Conservation (phyloP, 1,284 basidiomycete species). For the Paramarasmius palmivorus region DNA sequence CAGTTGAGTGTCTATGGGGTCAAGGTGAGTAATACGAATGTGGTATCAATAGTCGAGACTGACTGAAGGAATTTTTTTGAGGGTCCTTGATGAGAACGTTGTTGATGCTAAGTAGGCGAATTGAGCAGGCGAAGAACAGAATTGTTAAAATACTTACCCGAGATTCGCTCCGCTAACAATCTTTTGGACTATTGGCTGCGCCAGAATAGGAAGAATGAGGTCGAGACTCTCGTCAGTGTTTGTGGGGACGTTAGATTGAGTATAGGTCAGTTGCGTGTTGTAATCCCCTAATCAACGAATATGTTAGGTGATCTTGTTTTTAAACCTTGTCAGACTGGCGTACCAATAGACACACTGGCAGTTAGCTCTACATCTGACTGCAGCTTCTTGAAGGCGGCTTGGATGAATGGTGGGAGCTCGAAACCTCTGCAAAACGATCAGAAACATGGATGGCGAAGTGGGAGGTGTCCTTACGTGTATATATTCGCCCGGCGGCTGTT, state of each 20-base stretch:
- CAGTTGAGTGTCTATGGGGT: too few species aligned
- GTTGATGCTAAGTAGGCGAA: constrained; percentile 41
- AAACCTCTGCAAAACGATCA: constrained; percentile 50
- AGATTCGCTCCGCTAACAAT: constrained; percentile 64
- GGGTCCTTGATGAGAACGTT: constrained; percentile 61
- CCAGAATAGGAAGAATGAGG: constrained; percentile 70
- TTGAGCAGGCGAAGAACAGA: neutral
- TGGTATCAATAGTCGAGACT: too few species aligned
- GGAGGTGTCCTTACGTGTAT: constrained; percentile 45
- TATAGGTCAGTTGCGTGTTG: constrained; percentile 60
- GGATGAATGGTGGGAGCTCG: constrained; percentile 66
- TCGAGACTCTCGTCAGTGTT: constrained; percentile 64
- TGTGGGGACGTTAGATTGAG: constrained; percentile 59
- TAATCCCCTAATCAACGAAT: constrained; percentile 52
- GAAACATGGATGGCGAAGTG: neutral
- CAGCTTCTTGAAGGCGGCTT: constrained; percentile 66
- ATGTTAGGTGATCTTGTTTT: neutral
- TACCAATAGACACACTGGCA: constrained; percentile 62
- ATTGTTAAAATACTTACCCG: constrained; percentile 41
- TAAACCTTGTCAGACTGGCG: neutral
- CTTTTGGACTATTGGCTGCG: constrained; percentile 79
- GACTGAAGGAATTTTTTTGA: constrained; percentile 60
- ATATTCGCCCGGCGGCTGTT: constrained; percentile 45
- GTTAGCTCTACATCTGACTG: constrained; percentile 62
- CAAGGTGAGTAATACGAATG: too few species aligned